These are phyloP conservation scores for Pyronema domesticum DNA, from an alignment of 495 filamentous ascomycete species.

Conservation along the genomic window DNA sequence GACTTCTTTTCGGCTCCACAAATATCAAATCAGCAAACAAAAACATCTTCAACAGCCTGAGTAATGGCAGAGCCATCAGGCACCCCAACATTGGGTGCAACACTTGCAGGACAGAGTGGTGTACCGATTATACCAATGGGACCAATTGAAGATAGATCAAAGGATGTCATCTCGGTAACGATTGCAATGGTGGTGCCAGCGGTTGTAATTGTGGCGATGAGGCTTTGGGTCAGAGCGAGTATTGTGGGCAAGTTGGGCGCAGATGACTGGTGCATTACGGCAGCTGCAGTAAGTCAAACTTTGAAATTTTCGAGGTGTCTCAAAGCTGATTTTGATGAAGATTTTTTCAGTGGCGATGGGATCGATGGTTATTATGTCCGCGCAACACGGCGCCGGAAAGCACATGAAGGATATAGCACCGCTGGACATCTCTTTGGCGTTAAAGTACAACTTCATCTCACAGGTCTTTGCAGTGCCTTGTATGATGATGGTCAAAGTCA, in stretches of 20 bases:
- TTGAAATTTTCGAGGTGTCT: neutral
- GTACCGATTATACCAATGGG: neutral
- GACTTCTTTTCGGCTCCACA: no score
- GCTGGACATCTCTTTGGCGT: neutral
- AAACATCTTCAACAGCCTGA: no score
- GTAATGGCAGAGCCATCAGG: no score
- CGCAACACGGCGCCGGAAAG: neutral
- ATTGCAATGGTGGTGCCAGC: neutral
- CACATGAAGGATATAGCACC: neutral
- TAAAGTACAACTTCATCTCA: constrained; percentile 29
- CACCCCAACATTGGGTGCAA: no score
- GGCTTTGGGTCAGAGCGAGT: neutral
- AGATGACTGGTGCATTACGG: neutral
- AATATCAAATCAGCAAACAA: no score
- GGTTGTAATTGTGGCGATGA: neutral
- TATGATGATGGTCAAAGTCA: constrained; percentile 31
- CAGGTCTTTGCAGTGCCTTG: constrained; percentile 29
- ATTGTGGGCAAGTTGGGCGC: neutral
- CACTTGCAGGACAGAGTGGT: no score
- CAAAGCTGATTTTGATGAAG: neutral
- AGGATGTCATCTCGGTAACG: neutral
- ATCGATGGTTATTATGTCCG: neutral
- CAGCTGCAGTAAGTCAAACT: neutral
- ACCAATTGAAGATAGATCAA: neutral
- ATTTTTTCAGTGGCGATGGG: neutral